Base-by-base conservation (phyloP, 2,329 filamentous ascomycete species). In the Metarhizium anisopliae region DNA sequence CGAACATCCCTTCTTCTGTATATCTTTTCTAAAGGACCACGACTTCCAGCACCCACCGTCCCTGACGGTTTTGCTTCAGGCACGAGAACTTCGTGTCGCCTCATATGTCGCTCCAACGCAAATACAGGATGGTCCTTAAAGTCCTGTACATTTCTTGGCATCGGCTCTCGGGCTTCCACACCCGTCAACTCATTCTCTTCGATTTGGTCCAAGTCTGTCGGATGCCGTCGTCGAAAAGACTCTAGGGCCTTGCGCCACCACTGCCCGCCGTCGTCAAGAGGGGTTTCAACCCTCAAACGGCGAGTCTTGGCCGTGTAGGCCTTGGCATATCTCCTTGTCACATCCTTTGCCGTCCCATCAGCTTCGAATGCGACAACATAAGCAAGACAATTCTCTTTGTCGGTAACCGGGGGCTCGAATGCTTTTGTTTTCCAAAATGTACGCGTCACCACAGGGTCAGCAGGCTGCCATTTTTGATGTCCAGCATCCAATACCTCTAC, bases 221-320 rank as follows among this genome's bases (percentile, higher is more conserved):
- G 66, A 50, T 66, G 67, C 5, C 57, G 58, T 2, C 68, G 72
- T 1, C 71, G 70, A 61, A 79, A 86, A 18, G 72, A 66, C 57
- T 71, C 72, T 69, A 85, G 71, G 0, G 75, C 75, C 52, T 70
- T 75, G 3, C 70, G 71, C 77, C 80, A 83, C 82, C 82, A 85
- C 54, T 64, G 64, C 10, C 72, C 72, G 0, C 74, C 79, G 10
- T 72, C 64, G 61, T 78, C 70, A 74, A 76, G 49, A 67, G 77
- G 68, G 36, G 66, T 69, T 51, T 97, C 94, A 2, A 99, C 80
- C n/a, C 94, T 84, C 57, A 82, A 71, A 60, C 85, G 90, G 25
- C 89, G 81, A 1, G 92, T 96, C 71, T 97, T 97, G 25, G 92
- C 89, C 62, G 91, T 94, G 71, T 87, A 97, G 0, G 87, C 86